phyloP scores from a whole-genome alignment of 2,329 filamentous ascomycete species.

The Dothidotthia symphoricarpi region DNA sequence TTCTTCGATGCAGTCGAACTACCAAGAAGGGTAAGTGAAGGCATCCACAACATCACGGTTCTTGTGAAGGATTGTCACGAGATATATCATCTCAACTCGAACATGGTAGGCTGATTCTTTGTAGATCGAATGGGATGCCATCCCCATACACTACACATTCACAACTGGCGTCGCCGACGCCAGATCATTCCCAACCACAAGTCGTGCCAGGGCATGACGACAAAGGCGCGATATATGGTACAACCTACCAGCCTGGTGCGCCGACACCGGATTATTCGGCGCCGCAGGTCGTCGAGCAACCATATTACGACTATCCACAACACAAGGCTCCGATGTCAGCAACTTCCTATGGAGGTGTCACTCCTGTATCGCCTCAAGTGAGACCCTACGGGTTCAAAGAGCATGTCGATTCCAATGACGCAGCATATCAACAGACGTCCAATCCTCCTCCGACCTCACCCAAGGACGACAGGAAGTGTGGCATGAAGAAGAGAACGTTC shows the following conservation, averaged over 20 bases:
- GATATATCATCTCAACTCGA: neutral
- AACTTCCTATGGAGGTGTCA: conserved; percentile 17
- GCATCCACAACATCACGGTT: conserved; percentile 1
- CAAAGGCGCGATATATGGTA: neutral
- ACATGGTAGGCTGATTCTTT: conserved; percentile 6
- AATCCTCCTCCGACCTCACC: conserved; percentile 16
- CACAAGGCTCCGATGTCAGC: conserved; percentile 14
- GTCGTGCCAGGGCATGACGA: conserved; percentile 18
- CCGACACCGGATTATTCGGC: conserved; percentile 25
- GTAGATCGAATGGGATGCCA: conserved; percentile 24
- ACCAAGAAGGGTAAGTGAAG: conserved; percentile 15
- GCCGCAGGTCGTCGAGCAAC: conserved; percentile 22
- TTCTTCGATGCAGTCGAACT: conserved; percentile 7
- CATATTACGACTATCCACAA: conserved; percentile 16
- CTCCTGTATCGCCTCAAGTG: conserved; percentile 16
- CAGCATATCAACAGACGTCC: conserved; percentile 3
- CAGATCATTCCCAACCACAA: conserved; percentile 25
- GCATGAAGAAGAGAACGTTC: conserved; percentile 26
- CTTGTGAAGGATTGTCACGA: neutral
- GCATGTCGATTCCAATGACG: conserved; percentile 19
- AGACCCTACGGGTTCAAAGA: conserved; percentile 26
- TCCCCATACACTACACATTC: conserved; percentile 14
- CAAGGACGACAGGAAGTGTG: conserved; percentile 23
- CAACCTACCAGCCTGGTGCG: conserved; percentile 3
- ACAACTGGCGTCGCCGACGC: conserved; percentile 10